These are phyloP conservation scores for Globisporangium acanthophoron DNA, from an alignment of 352 stramenopile species.

Conservation along the genomic window DNA sequence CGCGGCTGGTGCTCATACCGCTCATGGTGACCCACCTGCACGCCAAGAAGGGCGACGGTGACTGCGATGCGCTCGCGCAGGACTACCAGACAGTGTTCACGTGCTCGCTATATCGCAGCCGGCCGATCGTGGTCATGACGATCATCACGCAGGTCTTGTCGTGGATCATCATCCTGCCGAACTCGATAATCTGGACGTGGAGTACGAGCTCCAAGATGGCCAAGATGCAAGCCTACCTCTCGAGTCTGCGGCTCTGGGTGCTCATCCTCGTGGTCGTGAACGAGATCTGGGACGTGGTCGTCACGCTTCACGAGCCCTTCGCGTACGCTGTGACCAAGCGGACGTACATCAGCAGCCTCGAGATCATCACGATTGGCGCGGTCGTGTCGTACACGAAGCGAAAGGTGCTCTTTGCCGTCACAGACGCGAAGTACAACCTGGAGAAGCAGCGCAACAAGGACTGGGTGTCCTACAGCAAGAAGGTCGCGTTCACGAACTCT, in stretches of 20 bases:
- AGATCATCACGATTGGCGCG: constrained; percentile 26
- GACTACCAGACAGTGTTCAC: constrained; percentile 42
- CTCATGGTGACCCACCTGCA: background rate
- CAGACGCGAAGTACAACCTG: constrained; percentile 23
- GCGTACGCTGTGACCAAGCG: constrained; percentile 27
- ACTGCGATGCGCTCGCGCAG: constrained; percentile 5
- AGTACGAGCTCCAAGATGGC: constrained; percentile 21
- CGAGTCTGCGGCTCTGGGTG: constrained; percentile 25
- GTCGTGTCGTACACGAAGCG: constrained; percentile 11
- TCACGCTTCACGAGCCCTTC: constrained; percentile 25
- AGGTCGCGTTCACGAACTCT: constrained; percentile 26
- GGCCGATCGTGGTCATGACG: constrained; percentile 29
- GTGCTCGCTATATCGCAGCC: constrained; percentile 47
- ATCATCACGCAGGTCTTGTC: constrained; percentile 37
- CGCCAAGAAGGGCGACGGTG: background rate
- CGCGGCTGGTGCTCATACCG: constrained; percentile 25
- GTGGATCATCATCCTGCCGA: constrained; percentile 42
- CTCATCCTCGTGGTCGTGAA: constrained; percentile 30
- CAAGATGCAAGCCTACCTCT: constrained; percentile 36
- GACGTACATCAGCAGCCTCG: constrained; percentile 29
- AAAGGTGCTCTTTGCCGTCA: constrained; percentile 17
- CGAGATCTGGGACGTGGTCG: constrained; percentile 20
- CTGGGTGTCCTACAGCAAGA: constrained; percentile 16
- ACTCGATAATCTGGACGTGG: constrained; percentile 42
- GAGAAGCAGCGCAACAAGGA: constrained; percentile 27